phyloP scores from a whole-genome alignment of 768 basidiomycete species.

The Amanita jacksonii region DNA sequence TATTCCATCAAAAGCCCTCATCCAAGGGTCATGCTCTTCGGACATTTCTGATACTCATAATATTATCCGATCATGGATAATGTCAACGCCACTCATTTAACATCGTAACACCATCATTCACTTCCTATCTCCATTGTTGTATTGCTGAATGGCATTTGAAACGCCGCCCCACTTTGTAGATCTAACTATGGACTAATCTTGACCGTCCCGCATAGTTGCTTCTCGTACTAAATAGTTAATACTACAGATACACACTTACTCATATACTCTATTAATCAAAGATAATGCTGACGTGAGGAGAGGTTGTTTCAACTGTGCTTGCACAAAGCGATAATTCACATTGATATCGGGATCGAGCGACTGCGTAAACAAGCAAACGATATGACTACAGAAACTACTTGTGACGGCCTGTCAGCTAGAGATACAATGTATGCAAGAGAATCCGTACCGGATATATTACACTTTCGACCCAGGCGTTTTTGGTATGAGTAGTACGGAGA shows the following conservation, averaged over 20 bases:
- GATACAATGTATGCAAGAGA: conserved; percentile 14
- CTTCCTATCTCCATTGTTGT: no score
- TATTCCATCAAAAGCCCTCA: no score
- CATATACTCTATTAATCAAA: no score
- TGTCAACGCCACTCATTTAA: not conserved
- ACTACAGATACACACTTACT: no score
- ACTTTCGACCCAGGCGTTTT: conserved; percentile 11
- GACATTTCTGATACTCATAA: not conserved
- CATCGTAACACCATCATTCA: not conserved
- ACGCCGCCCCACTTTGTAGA: no score
- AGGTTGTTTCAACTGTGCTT: no score
- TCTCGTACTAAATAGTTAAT: no score
- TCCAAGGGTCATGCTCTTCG: not conserved
- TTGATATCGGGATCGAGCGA: conserved; percentile 6
- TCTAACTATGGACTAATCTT: no score
- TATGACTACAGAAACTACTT: conserved; percentile 18
- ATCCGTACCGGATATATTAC: conserved; percentile 22
- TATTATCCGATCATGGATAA: not conserved
- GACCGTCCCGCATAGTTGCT: no score
- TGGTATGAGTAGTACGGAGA: conserved; percentile 10
- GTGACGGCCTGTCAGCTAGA: conserved; percentile 16
- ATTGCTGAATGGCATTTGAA: no score
- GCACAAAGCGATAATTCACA: no score
- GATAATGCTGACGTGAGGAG: no score
- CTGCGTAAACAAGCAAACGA: conserved; percentile 9